Evolutionary conservation across 75 land plant genomes (phyloP).

Genomic region (Pinus albicaulis): DNA sequence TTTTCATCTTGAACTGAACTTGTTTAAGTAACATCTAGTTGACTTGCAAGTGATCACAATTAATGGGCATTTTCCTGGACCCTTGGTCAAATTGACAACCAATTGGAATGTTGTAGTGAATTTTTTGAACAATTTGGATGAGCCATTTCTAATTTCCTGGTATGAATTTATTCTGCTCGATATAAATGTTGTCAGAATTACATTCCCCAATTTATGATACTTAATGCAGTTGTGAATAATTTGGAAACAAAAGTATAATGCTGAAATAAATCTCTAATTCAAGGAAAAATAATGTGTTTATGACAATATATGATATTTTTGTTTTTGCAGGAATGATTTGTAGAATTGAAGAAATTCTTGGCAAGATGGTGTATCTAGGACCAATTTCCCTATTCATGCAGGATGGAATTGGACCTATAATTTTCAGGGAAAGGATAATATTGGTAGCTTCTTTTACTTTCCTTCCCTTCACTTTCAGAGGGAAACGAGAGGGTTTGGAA

Average conservation of each 20-base stretch:
- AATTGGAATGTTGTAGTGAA: conserved; percentile 74
- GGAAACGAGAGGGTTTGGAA: conserved; percentile 84
- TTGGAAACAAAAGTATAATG: too few relatives aligned
- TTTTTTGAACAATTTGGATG: conserved; percentile 77
- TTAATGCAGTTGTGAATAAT: too few relatives aligned
- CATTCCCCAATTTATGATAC: too few relatives aligned
- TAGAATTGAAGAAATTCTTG: conserved; percentile 70
- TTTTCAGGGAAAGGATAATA: conserved; percentile 89
- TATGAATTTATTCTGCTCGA: too few relatives aligned
- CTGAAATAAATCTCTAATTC: too few relatives aligned
- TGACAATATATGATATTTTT: too few relatives aligned
- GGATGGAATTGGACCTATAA: conserved; percentile 89
- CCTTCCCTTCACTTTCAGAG: conserved; percentile 73
- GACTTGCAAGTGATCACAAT: conserved; percentile 62
- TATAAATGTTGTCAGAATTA: too few relatives aligned
- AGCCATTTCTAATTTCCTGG: conserved; percentile 81
- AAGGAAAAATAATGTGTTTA: too few relatives aligned
- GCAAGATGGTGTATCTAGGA: conserved; percentile 94
- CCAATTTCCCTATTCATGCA: conserved; percentile 81
- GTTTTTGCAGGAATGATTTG: conserved; percentile 55
- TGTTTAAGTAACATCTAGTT: too few relatives aligned
- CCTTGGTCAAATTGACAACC: conserved; percentile 69
- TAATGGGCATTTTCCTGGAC: conserved; percentile 88
- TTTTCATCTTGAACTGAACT: too few relatives aligned
- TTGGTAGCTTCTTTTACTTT: conserved; percentile 87